Evolutionary conservation across 352 stramenopile species (phyloP).

Genomic region (Pythium catenulatum): DNA sequence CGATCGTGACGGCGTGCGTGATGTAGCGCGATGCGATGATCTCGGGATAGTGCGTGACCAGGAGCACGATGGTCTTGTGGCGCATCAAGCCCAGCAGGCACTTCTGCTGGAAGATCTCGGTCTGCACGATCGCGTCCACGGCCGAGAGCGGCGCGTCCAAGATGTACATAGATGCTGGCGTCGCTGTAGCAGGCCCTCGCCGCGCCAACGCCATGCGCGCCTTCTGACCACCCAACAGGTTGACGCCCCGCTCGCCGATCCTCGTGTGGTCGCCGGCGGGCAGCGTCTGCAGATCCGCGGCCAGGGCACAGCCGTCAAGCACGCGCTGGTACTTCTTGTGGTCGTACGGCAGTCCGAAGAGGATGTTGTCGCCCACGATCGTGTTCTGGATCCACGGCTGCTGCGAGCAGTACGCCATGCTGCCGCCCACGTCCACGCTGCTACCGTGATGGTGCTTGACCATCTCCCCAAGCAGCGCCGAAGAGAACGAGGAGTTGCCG

Average conservation of each 20-base stretch:
- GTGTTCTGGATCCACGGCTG: conserved; percentile 97
- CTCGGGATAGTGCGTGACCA: conserved; percentile 95
- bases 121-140: conserved; percentile 96
- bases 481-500: conserved; percentile 74
- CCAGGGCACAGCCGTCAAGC: conserved; percentile 88
- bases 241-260: conserved; percentile 97
- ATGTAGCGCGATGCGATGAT: conserved; percentile 63
- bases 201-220: conserved; percentile 79
- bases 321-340: conserved; percentile 74
- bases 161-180: conserved; percentile 82
- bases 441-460: conserved; percentile 68
- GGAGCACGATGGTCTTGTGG: conserved; percentile 84
- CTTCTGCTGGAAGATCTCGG: conserved; percentile 92
- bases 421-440: conserved; percentile 65
- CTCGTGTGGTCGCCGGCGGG: conserved; percentile 94
- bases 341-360: conserved; percentile 92
- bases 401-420: conserved; percentile 90
- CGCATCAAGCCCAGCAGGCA: conserved; percentile 69
- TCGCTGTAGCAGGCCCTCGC: conserved; percentile 86
- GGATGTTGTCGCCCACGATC: conserved; percentile 96
- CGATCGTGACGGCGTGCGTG: neutral
- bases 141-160: conserved; percentile 96
- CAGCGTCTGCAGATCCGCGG: conserved; percentile 92
- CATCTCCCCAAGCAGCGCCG: conserved; percentile 87
- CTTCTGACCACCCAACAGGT: conserved; percentile 96